A percentile compares a stretch with the other conserved stretches of the same genome.
Conservation (phyloP, 2,329 filamentous ascomycete genomes). For the Verticillium tricorpus region DNA sequence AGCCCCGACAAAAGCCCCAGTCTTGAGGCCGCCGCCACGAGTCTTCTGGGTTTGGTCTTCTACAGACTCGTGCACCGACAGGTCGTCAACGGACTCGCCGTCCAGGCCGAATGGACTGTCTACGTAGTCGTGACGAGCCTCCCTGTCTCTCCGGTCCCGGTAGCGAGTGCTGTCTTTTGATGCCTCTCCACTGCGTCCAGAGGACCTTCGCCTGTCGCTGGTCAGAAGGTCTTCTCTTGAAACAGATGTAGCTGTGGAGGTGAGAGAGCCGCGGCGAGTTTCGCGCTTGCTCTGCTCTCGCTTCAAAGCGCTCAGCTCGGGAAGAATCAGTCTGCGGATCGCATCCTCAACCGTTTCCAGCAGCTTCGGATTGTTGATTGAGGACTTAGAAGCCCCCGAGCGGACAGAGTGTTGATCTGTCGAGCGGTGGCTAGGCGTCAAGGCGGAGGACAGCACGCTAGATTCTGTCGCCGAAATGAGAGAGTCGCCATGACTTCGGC, state of each 20-base stretch:
- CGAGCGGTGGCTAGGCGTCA: constrained; percentile 51
- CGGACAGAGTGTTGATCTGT: constrained; percentile 49
- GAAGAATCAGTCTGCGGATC: constrained; percentile 82
- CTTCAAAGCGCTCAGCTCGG: constrained; percentile 87
- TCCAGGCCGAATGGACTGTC: constrained; percentile 41
- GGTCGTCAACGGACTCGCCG: constrained; percentile 40
- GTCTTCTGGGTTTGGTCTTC: constrained; percentile 38
- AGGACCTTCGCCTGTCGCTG: constrained; percentile 57
- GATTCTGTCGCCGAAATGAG: constrained; percentile 49
- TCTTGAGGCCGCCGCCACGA: constrained; percentile 37
- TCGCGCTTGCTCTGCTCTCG: constrained; percentile 79
- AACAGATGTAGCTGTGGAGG: constrained; percentile 46
- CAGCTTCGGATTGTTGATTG: constrained; percentile 87
- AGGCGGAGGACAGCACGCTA: constrained; percentile 48
- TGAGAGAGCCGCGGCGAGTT: constrained; percentile 62
- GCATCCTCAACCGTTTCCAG: constrained; percentile 91
- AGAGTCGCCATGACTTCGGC: constrained; percentile 48
- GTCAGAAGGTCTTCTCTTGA: constrained; percentile 51
- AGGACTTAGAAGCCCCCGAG: constrained; percentile 55
- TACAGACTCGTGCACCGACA: constrained; percentile 30
- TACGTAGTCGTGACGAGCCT: constrained; percentile 51
- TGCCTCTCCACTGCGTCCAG: constrained; percentile 43
- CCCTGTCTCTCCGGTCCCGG: constrained; percentile 33
- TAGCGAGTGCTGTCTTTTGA: constrained; percentile 45
- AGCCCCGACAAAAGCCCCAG: constrained; percentile 37